Evolutionary conservation across 805 yeast genomes (phyloP).

Genomic region (Spathaspora arborariae): DNA sequence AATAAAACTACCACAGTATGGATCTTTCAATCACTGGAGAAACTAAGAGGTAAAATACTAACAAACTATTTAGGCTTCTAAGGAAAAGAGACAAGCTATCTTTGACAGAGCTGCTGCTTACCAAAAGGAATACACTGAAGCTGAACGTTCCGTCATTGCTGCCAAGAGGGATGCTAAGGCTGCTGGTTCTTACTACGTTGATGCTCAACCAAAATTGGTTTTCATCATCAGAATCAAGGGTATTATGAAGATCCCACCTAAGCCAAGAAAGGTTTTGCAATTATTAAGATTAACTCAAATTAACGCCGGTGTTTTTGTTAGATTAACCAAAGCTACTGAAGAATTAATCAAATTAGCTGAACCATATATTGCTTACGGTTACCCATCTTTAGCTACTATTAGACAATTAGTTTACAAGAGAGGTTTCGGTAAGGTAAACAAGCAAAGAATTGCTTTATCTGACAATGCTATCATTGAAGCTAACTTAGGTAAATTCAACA

Average conservation of each 20-base stretch:
- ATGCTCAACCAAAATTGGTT: constrained; percentile 91
- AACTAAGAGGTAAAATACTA: constrained; percentile 20
- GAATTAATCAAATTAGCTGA: constrained; percentile 92
- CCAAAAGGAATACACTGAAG: constrained; percentile 89
- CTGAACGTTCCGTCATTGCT: constrained; percentile 80
- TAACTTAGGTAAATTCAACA: constrained; percentile 87
- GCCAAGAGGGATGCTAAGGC: constrained; percentile 95
- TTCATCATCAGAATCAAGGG: constrained; percentile 99
- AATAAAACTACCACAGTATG: constrained; percentile 5
- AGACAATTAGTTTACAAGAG: constrained; percentile 95
- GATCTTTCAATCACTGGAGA: background rate
- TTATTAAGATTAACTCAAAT: constrained; percentile 90
- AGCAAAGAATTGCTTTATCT: constrained; percentile 87
- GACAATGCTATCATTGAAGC: constrained; percentile 89
- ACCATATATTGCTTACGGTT: constrained; percentile 97
- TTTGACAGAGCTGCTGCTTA: constrained; percentile 95
- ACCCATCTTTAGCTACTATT: constrained; percentile 89
- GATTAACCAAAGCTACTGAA: constrained; percentile 91
- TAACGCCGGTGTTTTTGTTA: constrained; percentile 93
- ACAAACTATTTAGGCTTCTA: constrained; percentile 34
- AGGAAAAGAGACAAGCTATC: constrained; percentile 62
- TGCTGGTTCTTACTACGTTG: constrained; percentile 89
- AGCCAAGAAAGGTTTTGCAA: constrained; percentile 98
- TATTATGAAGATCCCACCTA: constrained; percentile 97
- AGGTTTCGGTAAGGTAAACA: constrained; percentile 96